phyloP scores from a whole-genome alignment of 805 yeast genomes.

The Spathaspora gorwiae region DNA sequence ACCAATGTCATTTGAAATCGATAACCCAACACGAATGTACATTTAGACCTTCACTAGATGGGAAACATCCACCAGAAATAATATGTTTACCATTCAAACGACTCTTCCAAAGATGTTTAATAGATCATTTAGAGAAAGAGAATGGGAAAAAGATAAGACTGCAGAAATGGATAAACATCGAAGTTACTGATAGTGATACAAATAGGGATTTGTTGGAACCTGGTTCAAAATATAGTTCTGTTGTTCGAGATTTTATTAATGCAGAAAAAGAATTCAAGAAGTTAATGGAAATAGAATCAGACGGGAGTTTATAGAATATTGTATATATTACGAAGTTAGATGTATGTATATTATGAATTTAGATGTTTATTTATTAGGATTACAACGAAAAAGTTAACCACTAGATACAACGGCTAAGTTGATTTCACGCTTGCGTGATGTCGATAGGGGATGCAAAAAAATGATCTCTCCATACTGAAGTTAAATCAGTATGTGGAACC shows the following conservation, averaged over 20 bases:
- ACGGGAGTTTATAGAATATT: conserved; percentile 1
- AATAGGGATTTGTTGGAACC: conserved; percentile 23
- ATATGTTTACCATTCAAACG: conserved; percentile 42
- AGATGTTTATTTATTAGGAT: neutral
- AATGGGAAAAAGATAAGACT: conserved; percentile 22
- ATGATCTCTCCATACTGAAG: neutral
- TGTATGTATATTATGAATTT: neutral
- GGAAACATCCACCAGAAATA: conserved; percentile 24
- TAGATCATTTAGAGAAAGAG: conserved; percentile 16
- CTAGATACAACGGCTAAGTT: too few relatives aligned
- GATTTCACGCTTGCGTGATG: too few relatives aligned
- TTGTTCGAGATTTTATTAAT: conserved; percentile 29
- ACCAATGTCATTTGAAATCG: conserved; percentile 29
- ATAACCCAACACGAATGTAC: conserved; percentile 42
- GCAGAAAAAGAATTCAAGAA: conserved; percentile 36
- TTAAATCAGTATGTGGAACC: conserved; percentile 56
- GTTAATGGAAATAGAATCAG: conserved; percentile 23
- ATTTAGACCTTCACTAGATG: conserved; percentile 21
- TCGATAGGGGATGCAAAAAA: too few relatives aligned
- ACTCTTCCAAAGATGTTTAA: conserved; percentile 36
- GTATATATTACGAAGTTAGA: neutral
- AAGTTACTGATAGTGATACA: conserved; percentile 30
- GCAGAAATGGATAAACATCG: conserved; percentile 36
- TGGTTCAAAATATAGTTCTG: conserved; percentile 16
- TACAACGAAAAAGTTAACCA: too few relatives aligned